Evolutionary conservation across 495 filamentous ascomycete species (phyloP), one percentile per base, ranked within the genome.

Genomic region (Xanthoparmelia taractica): DNA sequence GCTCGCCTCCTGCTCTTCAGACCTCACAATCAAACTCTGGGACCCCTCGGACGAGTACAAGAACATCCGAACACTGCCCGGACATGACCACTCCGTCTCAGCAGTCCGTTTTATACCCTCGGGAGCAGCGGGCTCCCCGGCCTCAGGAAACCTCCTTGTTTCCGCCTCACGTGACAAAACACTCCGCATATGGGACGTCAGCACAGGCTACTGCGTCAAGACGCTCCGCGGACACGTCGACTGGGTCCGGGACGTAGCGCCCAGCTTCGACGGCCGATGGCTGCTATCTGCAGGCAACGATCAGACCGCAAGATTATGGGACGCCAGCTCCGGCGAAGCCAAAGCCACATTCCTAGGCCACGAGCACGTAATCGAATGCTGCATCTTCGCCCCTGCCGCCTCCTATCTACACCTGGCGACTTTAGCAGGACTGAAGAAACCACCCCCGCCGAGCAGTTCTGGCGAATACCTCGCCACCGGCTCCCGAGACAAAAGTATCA

Each of bases 11-110:
- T 97, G 94, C 75, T 91, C 86, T 23, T 88, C 86, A 58, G 94
- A 97, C 69, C 77, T 97, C 5, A 96, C 91, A 2, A 96, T 97
- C 76, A 98, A 97, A 71, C 74, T 98, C 11, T 98, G 94, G 94
- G 92, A 97, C 63, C 94, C 94, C 2, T 85, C 82, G 27, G 89
- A 96, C 68, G 90, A 95, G 47, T 97, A 97, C 77, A 95, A 96
- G 69, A 96, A 96, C 70, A 93, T 96, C 62, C 84, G 93, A 47
- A 98, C 92, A 0, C 82, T 98, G 7, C 87, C 87, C 2, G 94
- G 94, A 11, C 94, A 98, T 73, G 94, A 98, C 67, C 93, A 97
- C 72, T 89, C 84, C 61, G 88, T 97, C 55, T 91, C 87, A 60
- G 86, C 89, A 13, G 85, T 97, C 4, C 86, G 91, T 6, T 97